A percentile compares a stretch with the other conserved stretches of the same genome.
These are phyloP conservation scores for Macrolepiota albuminosa DNA, from an alignment of 768 basidiomycete genomes.

Conservation along the genomic window DNA sequence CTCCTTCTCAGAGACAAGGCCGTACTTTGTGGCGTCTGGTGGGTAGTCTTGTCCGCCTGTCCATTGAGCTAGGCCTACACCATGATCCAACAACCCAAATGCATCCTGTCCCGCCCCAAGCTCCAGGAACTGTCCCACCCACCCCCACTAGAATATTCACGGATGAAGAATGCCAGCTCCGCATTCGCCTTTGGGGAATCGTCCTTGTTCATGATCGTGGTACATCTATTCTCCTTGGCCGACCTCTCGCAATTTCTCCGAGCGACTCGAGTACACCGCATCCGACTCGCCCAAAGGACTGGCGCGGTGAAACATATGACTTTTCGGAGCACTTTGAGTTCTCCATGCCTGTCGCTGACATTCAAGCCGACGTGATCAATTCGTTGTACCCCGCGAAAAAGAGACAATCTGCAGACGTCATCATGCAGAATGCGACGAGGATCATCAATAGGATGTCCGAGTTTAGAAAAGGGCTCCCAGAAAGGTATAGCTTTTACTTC, in stretches of 20 bases:
- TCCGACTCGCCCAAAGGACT: conserved; percentile 46
- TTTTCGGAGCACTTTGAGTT: conserved; percentile 79
- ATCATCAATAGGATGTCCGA: conserved; percentile 76
- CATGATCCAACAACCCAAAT: conserved; percentile 74
- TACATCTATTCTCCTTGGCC: conserved; percentile 81
- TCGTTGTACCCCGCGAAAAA: conserved; percentile 75
- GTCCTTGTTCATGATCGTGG: conserved; percentile 86
- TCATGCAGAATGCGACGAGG: conserved; percentile 73
- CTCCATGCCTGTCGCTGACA: conserved; percentile 72
- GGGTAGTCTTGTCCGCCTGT: conserved; percentile 76
- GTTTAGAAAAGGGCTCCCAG: conserved; percentile 65
- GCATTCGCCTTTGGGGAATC: conserved; percentile 81
- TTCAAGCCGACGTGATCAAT: conserved; percentile 87
- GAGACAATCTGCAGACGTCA: conserved; percentile 60
- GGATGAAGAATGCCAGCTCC: conserved; percentile 71
- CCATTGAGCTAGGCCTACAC: conserved; percentile 81
- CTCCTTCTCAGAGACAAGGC: conserved; percentile 66
- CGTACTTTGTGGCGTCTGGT: conserved; percentile 85
- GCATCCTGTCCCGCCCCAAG: conserved; percentile 31
- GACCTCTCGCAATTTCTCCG: conserved; percentile 78
- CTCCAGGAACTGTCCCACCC: conserved; percentile 1
- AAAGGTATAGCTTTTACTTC: conserved; percentile 71
- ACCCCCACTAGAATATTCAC: conserved; percentile 42
- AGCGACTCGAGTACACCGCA: conserved; percentile 80
- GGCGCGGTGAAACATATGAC: conserved; percentile 30